Evolutionary conservation across 2,329 filamentous ascomycete species (phyloP).

Genomic region (Venturia carpophila): DNA sequence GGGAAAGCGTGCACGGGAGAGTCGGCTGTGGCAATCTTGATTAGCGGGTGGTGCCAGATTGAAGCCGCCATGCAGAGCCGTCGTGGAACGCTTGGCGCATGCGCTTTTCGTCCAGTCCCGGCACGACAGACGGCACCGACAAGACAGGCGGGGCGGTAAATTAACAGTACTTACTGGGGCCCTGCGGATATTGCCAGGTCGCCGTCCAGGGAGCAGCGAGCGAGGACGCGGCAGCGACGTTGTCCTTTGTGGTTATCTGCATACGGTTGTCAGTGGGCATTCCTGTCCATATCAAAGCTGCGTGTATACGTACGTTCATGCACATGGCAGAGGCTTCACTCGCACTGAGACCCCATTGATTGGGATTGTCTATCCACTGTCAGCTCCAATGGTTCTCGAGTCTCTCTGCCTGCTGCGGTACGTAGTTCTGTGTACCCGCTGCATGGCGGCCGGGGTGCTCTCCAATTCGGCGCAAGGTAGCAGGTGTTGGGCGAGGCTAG

Average conservation of each 20-base stretch:
- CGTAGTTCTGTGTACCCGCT: not conserved
- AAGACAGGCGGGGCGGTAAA: not conserved
- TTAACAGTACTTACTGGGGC: slow-evolving; percentile 27
- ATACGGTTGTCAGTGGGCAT: not conserved
- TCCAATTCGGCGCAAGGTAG: not conserved
- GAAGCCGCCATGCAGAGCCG: not conserved
- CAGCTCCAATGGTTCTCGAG: not conserved
- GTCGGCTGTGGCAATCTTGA: slow-evolving; percentile 7
- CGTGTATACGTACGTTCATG: slow-evolving; percentile 42
- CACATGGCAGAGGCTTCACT: slow-evolving; percentile 34
- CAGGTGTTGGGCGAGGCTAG: not conserved
- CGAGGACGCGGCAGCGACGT: slow-evolving; percentile 43
- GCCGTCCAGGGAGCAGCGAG: slow-evolving; percentile 42
- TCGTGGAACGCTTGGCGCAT: not conserved
- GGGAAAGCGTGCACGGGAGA: slow-evolving; percentile 49
- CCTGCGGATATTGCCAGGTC: slow-evolving; percentile 47
- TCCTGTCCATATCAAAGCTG: not conserved
- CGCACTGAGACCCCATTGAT: slow-evolving; percentile 45
- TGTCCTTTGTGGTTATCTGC: slow-evolving; percentile 33
- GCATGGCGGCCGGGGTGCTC: not conserved
- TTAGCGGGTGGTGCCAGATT: slow-evolving; percentile 4
- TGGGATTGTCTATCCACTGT: slow-evolving; percentile 43
- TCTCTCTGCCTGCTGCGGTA: too few species aligned
- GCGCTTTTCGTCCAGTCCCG: not conserved
- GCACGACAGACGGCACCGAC: not conserved